These are phyloP conservation scores for Ilyonectria sp. DNA, from an alignment of 2,329 filamentous ascomycete genomes.

Conservation along the genomic window DNA sequence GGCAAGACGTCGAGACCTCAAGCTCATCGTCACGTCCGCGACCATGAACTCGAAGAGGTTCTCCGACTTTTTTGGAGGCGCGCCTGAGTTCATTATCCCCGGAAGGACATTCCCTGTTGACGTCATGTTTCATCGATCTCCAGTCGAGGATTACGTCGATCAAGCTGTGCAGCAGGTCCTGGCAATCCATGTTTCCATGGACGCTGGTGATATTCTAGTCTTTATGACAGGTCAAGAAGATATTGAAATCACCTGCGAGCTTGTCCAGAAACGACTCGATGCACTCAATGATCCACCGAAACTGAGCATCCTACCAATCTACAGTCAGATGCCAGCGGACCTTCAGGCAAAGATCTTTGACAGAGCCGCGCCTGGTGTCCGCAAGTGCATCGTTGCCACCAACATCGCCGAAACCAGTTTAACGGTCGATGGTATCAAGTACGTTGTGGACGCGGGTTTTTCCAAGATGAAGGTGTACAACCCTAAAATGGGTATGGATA, in stretches of 20 bases:
- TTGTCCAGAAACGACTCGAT: conserved; percentile 88
- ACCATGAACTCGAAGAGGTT: conserved; percentile 99
- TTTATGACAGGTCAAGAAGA: conserved; percentile 99
- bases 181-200: conserved; percentile 96
- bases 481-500: conserved; percentile 99
- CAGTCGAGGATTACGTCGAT: conserved; percentile 98
- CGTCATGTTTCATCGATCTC: conserved; percentile 93
- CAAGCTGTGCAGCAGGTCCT: conserved; percentile 96
- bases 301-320: conserved; percentile 94
- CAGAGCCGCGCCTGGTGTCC: conserved; percentile 87
- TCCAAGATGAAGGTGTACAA: conserved; percentile 99
- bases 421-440: conserved; percentile 99
- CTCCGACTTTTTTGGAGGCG: conserved; percentile 94
- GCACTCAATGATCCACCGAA: conserved; percentile 95
- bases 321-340: conserved; percentile 99
- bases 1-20: conserved; percentile 88
- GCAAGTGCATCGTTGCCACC: conserved; percentile 98
- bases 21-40: conserved; percentile 96
- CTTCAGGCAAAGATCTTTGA: conserved; percentile 99
- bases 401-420: conserved; percentile 99
- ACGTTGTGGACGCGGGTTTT: conserved; percentile 96
- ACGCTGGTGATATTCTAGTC: conserved; percentile 91
- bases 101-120: conserved; percentile 98
- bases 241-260: conserved; percentile 95
- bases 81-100: conserved; percentile 96